phyloP scores from a whole-genome alignment of 1,284 basidiomycete genomes.

The Puccinia novopanici region DNA sequence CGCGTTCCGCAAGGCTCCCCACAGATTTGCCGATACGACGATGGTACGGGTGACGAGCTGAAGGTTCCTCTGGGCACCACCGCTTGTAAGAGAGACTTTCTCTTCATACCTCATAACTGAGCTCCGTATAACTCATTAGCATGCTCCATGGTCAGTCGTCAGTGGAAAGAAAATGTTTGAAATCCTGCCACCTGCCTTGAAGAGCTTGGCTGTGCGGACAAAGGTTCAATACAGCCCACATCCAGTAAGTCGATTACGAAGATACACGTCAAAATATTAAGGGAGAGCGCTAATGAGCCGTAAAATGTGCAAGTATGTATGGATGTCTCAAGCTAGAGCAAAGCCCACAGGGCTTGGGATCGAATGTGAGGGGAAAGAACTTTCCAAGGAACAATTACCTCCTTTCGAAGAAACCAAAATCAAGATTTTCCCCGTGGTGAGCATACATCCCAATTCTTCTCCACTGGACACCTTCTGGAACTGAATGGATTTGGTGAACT shows the following conservation, averaged over 20 bases:
- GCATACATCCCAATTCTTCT: constrained; percentile 55
- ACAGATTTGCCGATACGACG: constrained; percentile 80
- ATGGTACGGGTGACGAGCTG: constrained; percentile 80
- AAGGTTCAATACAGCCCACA: constrained; percentile 66
- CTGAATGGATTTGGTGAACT: not conserved
- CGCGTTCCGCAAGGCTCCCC: constrained; percentile 69
- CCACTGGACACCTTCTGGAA: too few relatives aligned
- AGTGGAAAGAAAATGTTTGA: constrained; percentile 82
- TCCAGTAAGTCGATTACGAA: constrained; percentile 30
- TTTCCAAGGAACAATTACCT: constrained; percentile 69
- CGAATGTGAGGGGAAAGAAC: constrained; percentile 72
- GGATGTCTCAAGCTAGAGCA: constrained; percentile 74
- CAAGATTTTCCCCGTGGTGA: constrained; percentile 71
- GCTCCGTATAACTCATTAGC: not conserved
- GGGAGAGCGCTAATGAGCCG: not conserved
- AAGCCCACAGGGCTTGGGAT: constrained; percentile 75
- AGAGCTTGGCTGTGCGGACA: constrained; percentile 78
- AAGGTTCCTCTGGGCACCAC: constrained; percentile 82
- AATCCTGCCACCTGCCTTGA: constrained; percentile 70
- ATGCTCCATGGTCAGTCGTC: constrained; percentile 57
- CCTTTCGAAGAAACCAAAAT: constrained; percentile 71
- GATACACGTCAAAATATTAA: not conserved
- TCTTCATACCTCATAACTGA: not conserved
- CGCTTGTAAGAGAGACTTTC: constrained; percentile 67
- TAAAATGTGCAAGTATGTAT: constrained; percentile 15